Base-by-base conservation (phyloP, 208 protist species). In the Leishmania major region DNA sequence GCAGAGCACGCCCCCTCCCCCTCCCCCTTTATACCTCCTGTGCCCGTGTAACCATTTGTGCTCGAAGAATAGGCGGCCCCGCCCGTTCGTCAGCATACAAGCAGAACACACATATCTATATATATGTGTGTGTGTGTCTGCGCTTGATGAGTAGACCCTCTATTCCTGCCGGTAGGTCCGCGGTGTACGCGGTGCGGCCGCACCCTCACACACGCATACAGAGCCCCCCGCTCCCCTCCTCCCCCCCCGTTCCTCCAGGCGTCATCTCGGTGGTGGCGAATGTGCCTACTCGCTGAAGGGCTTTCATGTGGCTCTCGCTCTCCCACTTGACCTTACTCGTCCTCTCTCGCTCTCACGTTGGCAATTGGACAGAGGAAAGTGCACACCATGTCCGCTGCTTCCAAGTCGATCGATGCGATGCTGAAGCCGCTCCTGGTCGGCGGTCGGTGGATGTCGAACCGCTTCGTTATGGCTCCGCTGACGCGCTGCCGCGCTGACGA, bases 391-490 rank as follows among this genome's bases (percentile, higher is more conserved):
- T 40, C 59, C 22, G 4, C n/a, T 7, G 35, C 37, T 40, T 73
- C 69, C 8, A 53, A 49, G 3, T 1, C 17, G 6, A 53, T 76
- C 6, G 72, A 84, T 19, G 81, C 74, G n/a, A 74, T 94, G 67
- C 71, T 93, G 66, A 49, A 87, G 81, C 83, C 89, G n/a, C 84
- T 93, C 17, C 47, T 72, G 55, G 71, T 93, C n/a, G 92, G 90
- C 19, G 49, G 72, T 3, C 28, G 78, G 51, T 78, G 81, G n/a
- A 78, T 93, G 79, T 43, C 51, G 19, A 93, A 96, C 79, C 88
- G 93, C 55, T 84, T 95, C 35, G 82, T 90, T 40, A 86, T 96
- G 84, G 84, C 93, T 17, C 92, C 93, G 17, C 82, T 95, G 62
- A 96, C 93, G 25, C 92, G 93, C 76, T 84, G 83, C 78, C 87